Evolutionary conservation across 495 filamentous ascomycete species (phyloP).

Genomic region (Talaromyces adpressus): DNA sequence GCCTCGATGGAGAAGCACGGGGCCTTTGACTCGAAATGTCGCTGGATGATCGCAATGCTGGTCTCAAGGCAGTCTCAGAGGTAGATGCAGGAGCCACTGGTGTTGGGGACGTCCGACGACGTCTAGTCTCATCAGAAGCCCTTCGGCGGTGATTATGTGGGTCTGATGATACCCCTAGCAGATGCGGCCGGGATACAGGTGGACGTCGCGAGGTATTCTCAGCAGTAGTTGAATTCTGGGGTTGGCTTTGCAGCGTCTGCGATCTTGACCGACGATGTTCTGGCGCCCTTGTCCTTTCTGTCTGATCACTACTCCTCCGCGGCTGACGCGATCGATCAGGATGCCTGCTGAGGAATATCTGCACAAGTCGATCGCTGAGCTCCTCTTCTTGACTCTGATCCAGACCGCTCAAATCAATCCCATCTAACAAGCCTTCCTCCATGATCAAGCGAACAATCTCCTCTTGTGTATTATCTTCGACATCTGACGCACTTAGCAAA

Average conservation of each 20-base stretch:
- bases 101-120: conserved; percentile 30
- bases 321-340: conserved; percentile 29
- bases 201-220: conserved; percentile 32
- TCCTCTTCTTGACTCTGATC: conserved; percentile 73
- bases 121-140: conserved; percentile 42
- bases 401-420: conserved; percentile 76
- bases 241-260: conserved; percentile 23
- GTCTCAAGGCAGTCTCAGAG: conserved; percentile 30
- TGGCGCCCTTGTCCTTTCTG: conserved; percentile 16
- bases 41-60: conserved; percentile 32
- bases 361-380: conserved; percentile 79
- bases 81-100: conserved; percentile 26
- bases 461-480: conserved; percentile 70
- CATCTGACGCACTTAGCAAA: conserved; percentile 67
- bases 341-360: conserved; percentile 72
- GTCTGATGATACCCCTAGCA: conserved; percentile 42
- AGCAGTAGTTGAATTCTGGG: conserved; percentile 7
- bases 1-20: conserved; percentile 17
- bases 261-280: conserved; percentile 26
- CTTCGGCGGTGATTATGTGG: conserved; percentile 34
- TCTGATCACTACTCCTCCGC: conserved; percentile 19
- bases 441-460: conserved; percentile 85
- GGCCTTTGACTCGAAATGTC: conserved; percentile 34
- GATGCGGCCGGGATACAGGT: conserved; percentile 48
- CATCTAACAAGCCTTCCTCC: conserved; percentile 79